Percentiles rank a stretch among this genome's conserved stretches.
Conservation (phyloP, 495 filamentous ascomycete genomes). For the Neurospora tetrasperma region DNA sequence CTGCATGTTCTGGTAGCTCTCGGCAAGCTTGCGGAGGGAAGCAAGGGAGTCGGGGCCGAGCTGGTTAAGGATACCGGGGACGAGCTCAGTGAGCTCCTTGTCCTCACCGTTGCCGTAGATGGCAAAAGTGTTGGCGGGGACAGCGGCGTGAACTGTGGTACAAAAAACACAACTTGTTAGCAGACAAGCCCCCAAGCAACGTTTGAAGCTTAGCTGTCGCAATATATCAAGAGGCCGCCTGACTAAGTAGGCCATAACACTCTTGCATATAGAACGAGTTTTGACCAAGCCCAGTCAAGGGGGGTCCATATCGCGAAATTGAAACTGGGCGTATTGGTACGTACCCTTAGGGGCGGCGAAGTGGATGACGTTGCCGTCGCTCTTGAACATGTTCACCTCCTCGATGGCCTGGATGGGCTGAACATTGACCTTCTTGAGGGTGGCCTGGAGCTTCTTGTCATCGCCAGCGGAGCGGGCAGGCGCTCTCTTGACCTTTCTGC, state of each 20-base stretch:
- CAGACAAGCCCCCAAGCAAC: neutral
- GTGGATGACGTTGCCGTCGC: conserved; percentile 98
- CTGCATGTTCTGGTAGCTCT: conserved; percentile 99
- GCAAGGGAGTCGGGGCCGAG: conserved; percentile 97
- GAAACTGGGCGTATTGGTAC: conserved; percentile 13
- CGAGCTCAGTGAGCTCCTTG: conserved; percentile 98
- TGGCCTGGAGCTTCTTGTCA: conserved; percentile 97
- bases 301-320: neutral
- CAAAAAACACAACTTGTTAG: neutral
- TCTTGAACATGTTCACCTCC: conserved; percentile 99
- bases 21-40: conserved; percentile 91
- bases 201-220: neutral
- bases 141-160: conserved; percentile 77
- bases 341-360: conserved; percentile 93
- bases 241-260: neutral
- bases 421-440: conserved; percentile 91
- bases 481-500: conserved; percentile 97
- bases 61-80: conserved; percentile 98
- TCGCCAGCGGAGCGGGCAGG: conserved; percentile 82
- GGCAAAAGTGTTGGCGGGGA: conserved; percentile 94
- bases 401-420: conserved; percentile 98
- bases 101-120: conserved; percentile 98
- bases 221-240: neutral
- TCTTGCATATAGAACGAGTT: neutral
- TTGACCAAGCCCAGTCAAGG: neutral